A percentile compares a stretch with the other conserved stretches of the same genome.
phyloP scores from a whole-genome alignment of 148 eudicot species.

The Rhododendron henanense region DNA sequence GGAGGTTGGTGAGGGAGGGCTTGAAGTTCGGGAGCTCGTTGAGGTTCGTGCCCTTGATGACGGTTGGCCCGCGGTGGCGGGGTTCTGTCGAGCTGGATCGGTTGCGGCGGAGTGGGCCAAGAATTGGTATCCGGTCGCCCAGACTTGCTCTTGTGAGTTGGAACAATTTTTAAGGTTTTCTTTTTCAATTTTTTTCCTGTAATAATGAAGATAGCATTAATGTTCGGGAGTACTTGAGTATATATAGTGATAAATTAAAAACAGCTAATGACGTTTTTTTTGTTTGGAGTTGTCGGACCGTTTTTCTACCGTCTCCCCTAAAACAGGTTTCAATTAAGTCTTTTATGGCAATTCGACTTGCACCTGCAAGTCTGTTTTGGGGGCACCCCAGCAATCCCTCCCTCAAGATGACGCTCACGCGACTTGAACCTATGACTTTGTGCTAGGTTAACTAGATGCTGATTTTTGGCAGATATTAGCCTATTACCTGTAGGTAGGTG shows the following conservation, averaged over 20 bases:
- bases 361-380: not conserved
- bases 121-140: constrained; percentile 63
- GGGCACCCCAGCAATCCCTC: too few relatives aligned
- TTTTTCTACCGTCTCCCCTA: too few relatives aligned
- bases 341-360: not conserved
- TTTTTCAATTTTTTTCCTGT: too few relatives aligned
- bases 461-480: not conserved
- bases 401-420: too few relatives aligned
- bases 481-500: not conserved
- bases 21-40: constrained; percentile 59
- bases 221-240: not conserved
- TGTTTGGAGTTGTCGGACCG: not conserved
- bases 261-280: not conserved
- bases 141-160: constrained; percentile 70
- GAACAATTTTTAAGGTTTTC: not conserved
- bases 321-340: not conserved
- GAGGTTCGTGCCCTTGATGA: constrained; percentile 38
- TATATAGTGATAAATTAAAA: not conserved
- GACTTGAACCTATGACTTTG: not conserved
- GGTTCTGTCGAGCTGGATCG: constrained; percentile 33
- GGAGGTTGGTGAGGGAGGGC: constrained; percentile 29
- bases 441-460: not conserved
- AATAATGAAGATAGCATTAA: not conserved
- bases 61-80: constrained; percentile 4
- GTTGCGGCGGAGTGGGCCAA: constrained; percentile 36